A percentile compares a stretch with the other conserved stretches of the same genome.
These are phyloP conservation scores for Dothistroma pini DNA, from an alignment of 2,329 filamentous ascomycete species.

Conservation along the genomic window DNA sequence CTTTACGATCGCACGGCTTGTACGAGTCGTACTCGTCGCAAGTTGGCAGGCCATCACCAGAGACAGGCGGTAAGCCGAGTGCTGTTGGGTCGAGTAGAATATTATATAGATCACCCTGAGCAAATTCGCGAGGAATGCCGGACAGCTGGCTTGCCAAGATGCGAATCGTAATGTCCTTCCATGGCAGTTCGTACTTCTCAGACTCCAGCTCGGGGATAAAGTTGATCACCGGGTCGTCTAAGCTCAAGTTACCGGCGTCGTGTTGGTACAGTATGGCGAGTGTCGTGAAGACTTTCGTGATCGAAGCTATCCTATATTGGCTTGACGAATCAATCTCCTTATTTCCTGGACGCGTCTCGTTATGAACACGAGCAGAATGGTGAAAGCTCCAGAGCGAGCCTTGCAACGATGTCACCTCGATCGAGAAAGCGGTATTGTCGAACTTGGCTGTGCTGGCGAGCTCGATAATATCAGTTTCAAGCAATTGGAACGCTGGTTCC, in stretches of 20 bases:
- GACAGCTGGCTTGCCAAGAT: constrained; percentile 42
- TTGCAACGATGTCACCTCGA: constrained; percentile 40
- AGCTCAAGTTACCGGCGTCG: constrained; percentile 47
- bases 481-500: constrained; percentile 31
- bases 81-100: constrained; percentile 17
- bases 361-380: constrained; percentile 38
- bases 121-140: constrained; percentile 42
- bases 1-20: constrained; percentile 32
- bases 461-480: constrained; percentile 28
- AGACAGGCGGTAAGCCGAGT: constrained; percentile 37
- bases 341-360: constrained; percentile 37
- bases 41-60: constrained; percentile 29
- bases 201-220: constrained; percentile 48
- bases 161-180: constrained; percentile 43
- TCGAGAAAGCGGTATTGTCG: constrained; percentile 38
- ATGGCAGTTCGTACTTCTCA: constrained; percentile 39
- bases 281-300: constrained; percentile 48
- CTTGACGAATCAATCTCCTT: constrained; percentile 38
- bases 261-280: constrained; percentile 54
- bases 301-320: constrained; percentile 39
- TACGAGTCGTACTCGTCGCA: constrained; percentile 37
- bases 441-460: constrained; percentile 31
- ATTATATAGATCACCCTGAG: constrained; percentile 17
- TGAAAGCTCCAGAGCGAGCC: constrained; percentile 39
- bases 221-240: constrained; percentile 45